Evolutionary conservation across 495 filamentous ascomycete species (phyloP).

Genomic region (Sabuloglossum arenarium): DNA sequence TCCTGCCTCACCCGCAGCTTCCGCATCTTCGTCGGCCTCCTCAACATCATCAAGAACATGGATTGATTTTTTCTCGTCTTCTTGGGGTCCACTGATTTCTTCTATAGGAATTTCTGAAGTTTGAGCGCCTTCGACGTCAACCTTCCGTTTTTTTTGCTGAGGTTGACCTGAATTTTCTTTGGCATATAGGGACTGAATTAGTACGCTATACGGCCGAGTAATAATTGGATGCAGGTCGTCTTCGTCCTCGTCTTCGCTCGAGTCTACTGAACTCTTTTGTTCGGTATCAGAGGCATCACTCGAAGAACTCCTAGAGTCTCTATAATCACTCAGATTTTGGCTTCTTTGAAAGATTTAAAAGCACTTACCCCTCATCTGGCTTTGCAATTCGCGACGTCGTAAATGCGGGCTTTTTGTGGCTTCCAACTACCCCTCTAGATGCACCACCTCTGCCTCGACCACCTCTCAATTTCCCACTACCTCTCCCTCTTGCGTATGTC

Average conservation of each 20-base stretch:
- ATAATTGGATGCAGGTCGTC: conserved; percentile 12
- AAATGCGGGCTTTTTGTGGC: background rate
- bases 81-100: background rate
- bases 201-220: conserved; percentile 36
- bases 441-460: background rate
- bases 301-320: background rate
- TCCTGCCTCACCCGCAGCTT: conserved; percentile 14
- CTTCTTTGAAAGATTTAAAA: too few relatives aligned
- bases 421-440: background rate
- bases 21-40: conserved; percentile 14
- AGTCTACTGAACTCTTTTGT: conserved; percentile 10
- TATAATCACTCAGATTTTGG: background rate
- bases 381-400: background rate
- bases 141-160: conserved; percentile 6
- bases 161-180: conserved; percentile 16
- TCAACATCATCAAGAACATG: conserved; percentile 20
- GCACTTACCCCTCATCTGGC: background rate
- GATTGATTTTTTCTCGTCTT: conserved; percentile 4
- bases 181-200: conserved; percentile 39
- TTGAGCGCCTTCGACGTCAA: background rate
- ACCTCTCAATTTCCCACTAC: background rate
- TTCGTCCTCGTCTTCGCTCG: conserved; percentile 27
- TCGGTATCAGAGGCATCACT: background rate
- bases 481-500: background rate
- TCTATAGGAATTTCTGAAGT: background rate